Evolutionary conservation across 768 basidiomycete species (phyloP), one percentile per base, ranked within the genome.

Genomic region (Mycena maculata): DNA sequence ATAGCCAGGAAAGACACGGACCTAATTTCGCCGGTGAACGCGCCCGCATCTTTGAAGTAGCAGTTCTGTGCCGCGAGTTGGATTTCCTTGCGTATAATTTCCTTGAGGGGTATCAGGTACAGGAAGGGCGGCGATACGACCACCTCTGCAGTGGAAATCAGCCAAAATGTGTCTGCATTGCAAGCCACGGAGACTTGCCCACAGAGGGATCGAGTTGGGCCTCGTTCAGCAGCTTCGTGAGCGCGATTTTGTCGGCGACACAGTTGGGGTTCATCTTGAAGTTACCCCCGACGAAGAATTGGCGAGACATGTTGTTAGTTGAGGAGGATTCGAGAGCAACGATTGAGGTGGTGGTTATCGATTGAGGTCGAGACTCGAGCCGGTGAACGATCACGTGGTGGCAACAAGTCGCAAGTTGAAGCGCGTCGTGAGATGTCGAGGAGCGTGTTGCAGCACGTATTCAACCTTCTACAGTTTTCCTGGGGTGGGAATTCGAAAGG

Each of bases 11-110:
- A 68, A 28, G 25, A 44, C 13, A 75, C 84, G 41, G 57, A 91
- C 94, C 96, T 97, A 83, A 94, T 94, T 82, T 99, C 98, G 65
- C 98, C 98, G 15, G 98, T 99, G 83, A 90, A 99, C 13, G 97
- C 97, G 55, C 97, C 97, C 23, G 87, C 88, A 15, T 86, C 76
- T 80, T 95, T 92, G 77, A 86, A 86, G 84, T 96, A 93, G 76
- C 89, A 88, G 83, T 99, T 99, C 81, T 99, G 96, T 20, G 96
- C 96, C 31, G 95, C 83, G 71, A 99, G 87, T 72, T 92, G 83
- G 76, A 96, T 80, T 44, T 90, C 89, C 66, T 89, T 86, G 73
- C 87, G 83, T 55, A 94, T 72, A 58, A 82, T 74, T 25, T 86
- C 84, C 77, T 88, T 83, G 70, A 96, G 81, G 45, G 92, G 82